A percentile compares a stretch with the other conserved stretches of the same genome.
Conservation (phyloP, 768 basidiomycete species). For the Dentipellis fragilis region DNA sequence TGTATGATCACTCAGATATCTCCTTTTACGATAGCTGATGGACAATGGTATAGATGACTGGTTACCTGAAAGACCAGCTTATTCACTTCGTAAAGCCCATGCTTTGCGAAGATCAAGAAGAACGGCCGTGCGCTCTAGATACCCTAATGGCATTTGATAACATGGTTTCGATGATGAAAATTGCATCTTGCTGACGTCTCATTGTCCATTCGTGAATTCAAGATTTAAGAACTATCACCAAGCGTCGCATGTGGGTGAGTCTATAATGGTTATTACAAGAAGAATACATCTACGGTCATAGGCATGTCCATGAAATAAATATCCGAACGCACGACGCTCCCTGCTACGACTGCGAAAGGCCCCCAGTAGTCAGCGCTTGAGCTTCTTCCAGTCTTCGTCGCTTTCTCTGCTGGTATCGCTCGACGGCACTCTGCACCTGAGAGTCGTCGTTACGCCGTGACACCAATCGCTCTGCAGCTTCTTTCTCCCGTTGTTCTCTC, state of each 20-base stretch:
- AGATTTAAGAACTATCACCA: too few species aligned
- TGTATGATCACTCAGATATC: background rate
- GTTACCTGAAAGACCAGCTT: background rate
- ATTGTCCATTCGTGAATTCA: too few species aligned
- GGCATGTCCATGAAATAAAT: background rate
- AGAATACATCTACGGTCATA: background rate
- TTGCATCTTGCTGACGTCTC: too few species aligned
- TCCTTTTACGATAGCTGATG: background rate
- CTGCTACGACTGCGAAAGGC: background rate
- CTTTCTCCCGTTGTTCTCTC: slow-evolving; percentile 49
- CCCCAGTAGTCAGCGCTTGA: background rate
- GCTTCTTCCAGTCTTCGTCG: slow-evolving; percentile 51
- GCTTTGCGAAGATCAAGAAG: background rate
- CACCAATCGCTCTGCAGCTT: slow-evolving; percentile 55
- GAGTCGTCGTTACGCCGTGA: slow-evolving; percentile 66
- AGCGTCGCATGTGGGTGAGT: slow-evolving; percentile 1
- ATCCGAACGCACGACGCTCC: background rate
- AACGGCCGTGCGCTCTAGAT: background rate
- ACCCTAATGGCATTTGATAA: background rate
- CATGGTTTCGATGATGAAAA: background rate
- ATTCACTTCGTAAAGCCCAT: background rate
- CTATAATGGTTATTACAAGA: slow-evolving; percentile 8
- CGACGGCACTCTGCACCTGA: slow-evolving; percentile 64
- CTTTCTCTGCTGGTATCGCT: slow-evolving; percentile 74
- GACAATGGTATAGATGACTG: background rate